Percentiles rank a stretch among this genome's conserved stretches.
These are phyloP conservation scores for Trichoderma aggressivum DNA, from an alignment of 2,329 filamentous ascomycete genomes.

Conservation along the genomic window DNA sequence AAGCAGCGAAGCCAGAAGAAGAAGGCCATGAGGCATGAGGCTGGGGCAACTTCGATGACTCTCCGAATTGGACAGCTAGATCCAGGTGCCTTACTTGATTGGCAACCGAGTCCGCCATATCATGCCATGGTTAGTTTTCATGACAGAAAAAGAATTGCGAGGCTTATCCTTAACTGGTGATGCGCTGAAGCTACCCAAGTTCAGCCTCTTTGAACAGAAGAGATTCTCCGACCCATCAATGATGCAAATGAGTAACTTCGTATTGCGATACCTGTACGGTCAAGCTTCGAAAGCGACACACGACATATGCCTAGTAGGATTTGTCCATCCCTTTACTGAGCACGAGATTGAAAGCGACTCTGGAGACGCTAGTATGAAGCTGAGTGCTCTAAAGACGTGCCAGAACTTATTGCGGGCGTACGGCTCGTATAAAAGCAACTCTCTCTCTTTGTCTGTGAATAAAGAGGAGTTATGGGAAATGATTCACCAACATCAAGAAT, in stretches of 20 bases:
- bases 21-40: neutral
- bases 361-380: neutral
- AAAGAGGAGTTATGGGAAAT: neutral
- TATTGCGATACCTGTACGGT: neutral
- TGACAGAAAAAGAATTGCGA: neutral
- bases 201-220: neutral
- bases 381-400: neutral
- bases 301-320: neutral
- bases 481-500: conserved; percentile 15
- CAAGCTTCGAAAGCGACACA: conserved; percentile 6
- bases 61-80: neutral
- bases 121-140: neutral
- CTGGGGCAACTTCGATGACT: neutral
- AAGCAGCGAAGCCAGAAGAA: conserved; percentile 2
- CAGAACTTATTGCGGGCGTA: neutral
- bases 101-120: neutral
- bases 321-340: neutral
- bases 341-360: neutral
- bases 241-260: neutral
- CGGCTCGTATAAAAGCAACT: neutral
- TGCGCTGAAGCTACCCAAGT: neutral
- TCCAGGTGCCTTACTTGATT: neutral
- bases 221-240: neutral
- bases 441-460: neutral
- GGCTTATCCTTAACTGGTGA: neutral